Percentiles rank a stretch among this genome's conserved stretches.
These are phyloP conservation scores for Pilasporangium apinafurcum DNA, from an alignment of 352 stramenopile genomes.

Conservation along the genomic window DNA sequence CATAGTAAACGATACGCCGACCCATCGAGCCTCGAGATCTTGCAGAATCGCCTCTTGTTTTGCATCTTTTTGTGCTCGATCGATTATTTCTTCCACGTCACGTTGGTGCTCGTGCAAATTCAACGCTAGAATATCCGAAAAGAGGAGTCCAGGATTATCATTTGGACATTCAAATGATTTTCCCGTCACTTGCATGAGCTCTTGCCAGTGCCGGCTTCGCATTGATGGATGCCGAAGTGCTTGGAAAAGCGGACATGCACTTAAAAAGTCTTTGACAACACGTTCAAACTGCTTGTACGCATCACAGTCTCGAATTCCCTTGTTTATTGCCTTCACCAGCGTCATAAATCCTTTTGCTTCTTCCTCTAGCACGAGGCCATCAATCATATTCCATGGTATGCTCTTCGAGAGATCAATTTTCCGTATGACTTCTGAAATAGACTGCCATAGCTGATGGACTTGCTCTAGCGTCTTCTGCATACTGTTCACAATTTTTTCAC, in stretches of 20 bases:
- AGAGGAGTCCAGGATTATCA: conserved; percentile 55
- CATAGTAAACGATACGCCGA: conserved; percentile 69
- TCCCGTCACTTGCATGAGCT: conserved; percentile 53
- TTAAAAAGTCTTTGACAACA: conserved; percentile 69
- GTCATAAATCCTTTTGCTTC: conserved; percentile 83
- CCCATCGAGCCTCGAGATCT: conserved; percentile 79
- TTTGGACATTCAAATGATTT: conserved; percentile 58
- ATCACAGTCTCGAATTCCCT: conserved; percentile 87
- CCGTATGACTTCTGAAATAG: conserved; percentile 77
- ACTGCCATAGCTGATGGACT: conserved; percentile 81
- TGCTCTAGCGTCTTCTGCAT: conserved; percentile 78
- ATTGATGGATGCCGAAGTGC: conserved; percentile 70
- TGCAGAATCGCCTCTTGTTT: conserved; percentile 85
- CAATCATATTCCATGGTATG: conserved; percentile 89
- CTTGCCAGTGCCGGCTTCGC: conserved; percentile 65
- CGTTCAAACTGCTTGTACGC: conserved; percentile 87
- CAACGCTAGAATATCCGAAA: conserved; percentile 80
- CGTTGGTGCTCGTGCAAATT: conserved; percentile 72
- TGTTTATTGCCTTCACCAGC: conserved; percentile 87
- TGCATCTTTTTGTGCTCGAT: conserved; percentile 88
- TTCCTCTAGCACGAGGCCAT: conserved; percentile 90
- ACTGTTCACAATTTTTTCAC: conserved; percentile 50
- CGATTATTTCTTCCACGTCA: conserved; percentile 89
- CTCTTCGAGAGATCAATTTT: conserved; percentile 88
- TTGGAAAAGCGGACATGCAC: conserved; percentile 74